Percentiles rank a stretch among this genome's conserved stretches.
These are phyloP conservation scores for Termitomyces sp. DNA, from an alignment of 768 basidiomycete genomes.

Conservation along the genomic window DNA sequence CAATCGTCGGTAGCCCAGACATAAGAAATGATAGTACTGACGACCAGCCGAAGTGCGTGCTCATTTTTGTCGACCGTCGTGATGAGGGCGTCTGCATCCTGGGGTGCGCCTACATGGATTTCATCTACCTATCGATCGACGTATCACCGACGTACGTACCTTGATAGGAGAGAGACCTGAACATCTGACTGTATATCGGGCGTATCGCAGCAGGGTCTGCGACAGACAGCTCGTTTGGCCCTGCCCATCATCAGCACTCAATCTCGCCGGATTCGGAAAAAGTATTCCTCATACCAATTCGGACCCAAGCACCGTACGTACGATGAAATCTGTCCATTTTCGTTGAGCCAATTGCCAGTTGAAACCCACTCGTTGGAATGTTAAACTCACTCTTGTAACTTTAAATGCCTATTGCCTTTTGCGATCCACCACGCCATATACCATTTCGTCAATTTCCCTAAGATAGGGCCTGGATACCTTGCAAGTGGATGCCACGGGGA, in stretches of 20 bases:
- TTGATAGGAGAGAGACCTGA: constrained; percentile 20
- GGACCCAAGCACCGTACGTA: constrained; percentile 25
- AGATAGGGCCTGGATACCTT: constrained; percentile 3
- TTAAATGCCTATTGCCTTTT: not conserved
- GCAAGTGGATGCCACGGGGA: constrained; percentile 9
- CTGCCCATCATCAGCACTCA: constrained; percentile 11
- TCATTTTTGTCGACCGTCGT: constrained; percentile 13
- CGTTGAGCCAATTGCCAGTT: not conserved
- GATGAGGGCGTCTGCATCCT: constrained; percentile 16
- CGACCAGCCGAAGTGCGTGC: constrained; percentile 9
- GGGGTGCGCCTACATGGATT: constrained; percentile 6
- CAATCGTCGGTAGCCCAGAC: no score
- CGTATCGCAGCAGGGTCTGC: constrained; percentile 17
- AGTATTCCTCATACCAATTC: constrained; percentile 20
- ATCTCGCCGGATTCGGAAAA: not conserved
- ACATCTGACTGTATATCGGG: constrained; percentile 22
- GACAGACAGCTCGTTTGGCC: constrained; percentile 33
- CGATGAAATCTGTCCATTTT: constrained; percentile 15
- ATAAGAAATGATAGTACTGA: constrained; percentile 5
- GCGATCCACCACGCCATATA: constrained; percentile 1
- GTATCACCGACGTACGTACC: not conserved
- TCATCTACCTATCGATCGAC: not conserved
- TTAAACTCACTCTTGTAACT: not conserved
- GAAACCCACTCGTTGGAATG: not conserved
- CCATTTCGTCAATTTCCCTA: constrained; percentile 5